Conservation (phyloP, 345 rosid genomes). For the Trapa incisa region DNA sequence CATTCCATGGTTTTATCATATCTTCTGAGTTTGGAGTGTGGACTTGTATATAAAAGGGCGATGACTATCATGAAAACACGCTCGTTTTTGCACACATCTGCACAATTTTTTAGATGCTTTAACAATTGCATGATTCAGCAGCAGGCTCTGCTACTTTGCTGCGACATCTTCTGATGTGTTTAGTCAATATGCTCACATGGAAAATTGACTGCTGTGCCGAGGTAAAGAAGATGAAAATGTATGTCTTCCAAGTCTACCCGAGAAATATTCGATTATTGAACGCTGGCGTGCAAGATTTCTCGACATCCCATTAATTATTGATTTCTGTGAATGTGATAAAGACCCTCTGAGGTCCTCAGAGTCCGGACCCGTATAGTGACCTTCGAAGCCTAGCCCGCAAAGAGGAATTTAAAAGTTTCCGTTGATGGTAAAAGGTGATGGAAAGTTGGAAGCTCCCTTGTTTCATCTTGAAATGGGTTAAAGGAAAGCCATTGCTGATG, state of each 20-base stretch:
- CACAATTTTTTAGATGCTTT: neutral
- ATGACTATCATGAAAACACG: no score
- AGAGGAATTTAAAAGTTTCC: neutral
- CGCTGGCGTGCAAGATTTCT: neutral
- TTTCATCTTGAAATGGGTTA: slow-evolving; percentile 7
- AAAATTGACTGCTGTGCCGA: neutral
- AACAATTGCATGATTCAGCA: no score
- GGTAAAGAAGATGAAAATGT: neutral
- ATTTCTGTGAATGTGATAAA: neutral
- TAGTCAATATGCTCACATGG: neutral
- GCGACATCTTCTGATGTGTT: no score
- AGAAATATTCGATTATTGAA: neutral
- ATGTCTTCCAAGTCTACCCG: neutral
- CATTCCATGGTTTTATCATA: neutral
- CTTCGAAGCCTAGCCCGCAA: neutral
- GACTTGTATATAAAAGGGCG: neutral
- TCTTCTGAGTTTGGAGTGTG: neutral
- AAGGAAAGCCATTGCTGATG: slow-evolving; percentile 4
- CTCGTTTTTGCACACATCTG: neutral
- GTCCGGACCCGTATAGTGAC: slow-evolving; percentile 4
- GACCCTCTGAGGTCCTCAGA: neutral
- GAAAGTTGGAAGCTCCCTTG: slow-evolving; percentile 4
- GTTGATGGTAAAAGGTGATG: slow-evolving; percentile 7
- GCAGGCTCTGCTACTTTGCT: no score
- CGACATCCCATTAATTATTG: neutral